Base-by-base conservation (phyloP, 352 stramenopile species). In the Nothophytophthora sp. region DNA sequence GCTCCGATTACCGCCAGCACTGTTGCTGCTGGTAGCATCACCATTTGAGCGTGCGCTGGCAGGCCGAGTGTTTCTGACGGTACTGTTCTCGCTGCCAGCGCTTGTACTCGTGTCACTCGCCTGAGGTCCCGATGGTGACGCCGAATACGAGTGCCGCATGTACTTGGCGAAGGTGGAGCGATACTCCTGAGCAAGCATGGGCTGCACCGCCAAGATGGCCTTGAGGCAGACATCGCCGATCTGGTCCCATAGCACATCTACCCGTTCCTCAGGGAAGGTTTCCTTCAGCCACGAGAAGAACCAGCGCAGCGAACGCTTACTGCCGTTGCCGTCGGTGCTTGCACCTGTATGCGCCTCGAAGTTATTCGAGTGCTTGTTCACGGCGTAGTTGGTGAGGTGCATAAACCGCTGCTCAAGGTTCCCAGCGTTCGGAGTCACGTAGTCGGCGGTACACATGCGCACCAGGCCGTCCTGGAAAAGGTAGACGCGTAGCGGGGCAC, bases 141-240 rank as follows among this genome's bases (percentile, higher is more conserved):
- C 77, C 40, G 60, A 76, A 8, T 79, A 61, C 8, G 63, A 48
- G 20, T 86, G 83, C 7, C 72, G 63, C n/a, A 89, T n/a, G 49
- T 92, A 88, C 63, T 90, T 92, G 4, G 80, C 76, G 58, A 95
- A 95, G 0, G 84, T 96, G 5, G 79, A 86, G 11, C 81, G 74
- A 60, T 98, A 98, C 50, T 99, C 96, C 49, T 96, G 78, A 32
- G 86, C 87, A 5, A 99, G 67, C 20, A 81, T 96, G 8, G 95
- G 95, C 47, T 98, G 80, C 12, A 98, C 96, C 5, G 88, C 87
- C 4, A 98, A 49, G 35, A 98, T 90, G 1, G 94, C 88, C 73
- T 98, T 98, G 24, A 97, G 77, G 61, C 86, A 97, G 42, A 98
- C 96, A 54, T 97, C 85, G 36, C 93, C 92, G 54, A 99, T 98